phyloP scores from a whole-genome alignment of 345 rosid species.

The Lepidium didymum region DNA sequence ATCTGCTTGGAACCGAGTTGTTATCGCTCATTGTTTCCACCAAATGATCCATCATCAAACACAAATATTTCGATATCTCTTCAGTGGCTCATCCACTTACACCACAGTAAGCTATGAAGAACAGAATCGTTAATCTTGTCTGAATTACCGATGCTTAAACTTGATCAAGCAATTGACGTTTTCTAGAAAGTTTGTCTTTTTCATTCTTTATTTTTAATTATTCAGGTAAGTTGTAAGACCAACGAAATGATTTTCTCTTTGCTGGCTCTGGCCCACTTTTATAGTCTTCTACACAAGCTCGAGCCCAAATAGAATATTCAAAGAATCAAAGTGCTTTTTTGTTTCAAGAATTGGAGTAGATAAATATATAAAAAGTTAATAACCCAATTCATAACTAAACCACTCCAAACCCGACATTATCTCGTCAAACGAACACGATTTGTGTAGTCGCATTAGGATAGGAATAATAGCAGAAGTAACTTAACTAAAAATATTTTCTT shows the following conservation, averaged over 20 bases:
- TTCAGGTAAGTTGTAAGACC: constrained; percentile 9
- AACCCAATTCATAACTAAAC: too few species aligned
- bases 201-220: neutral
- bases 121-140: neutral
- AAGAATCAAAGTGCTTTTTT: too few species aligned
- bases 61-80: neutral
- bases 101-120: neutral
- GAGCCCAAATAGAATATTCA: neutral
- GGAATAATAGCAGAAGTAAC: too few species aligned
- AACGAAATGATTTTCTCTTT: neutral
- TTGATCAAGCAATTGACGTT: neutral
- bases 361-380: too few species aligned
- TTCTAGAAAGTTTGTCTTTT: constrained; percentile 9
- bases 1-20: constrained; percentile 16
- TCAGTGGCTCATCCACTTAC: neutral
- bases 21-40: constrained; percentile 7
- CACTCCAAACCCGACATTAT: too few species aligned
- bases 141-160: constrained; percentile 7
- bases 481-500: too few species aligned
- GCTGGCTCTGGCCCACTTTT: neutral
- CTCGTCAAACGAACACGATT: too few species aligned
- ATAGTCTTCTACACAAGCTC: neutral
- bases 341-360: too few species aligned
- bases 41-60: constrained; percentile 14
- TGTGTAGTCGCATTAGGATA: too few species aligned